Evolutionary conservation across 768 basidiomycete species (phyloP).

Genomic region (Mycena metata): DNA sequence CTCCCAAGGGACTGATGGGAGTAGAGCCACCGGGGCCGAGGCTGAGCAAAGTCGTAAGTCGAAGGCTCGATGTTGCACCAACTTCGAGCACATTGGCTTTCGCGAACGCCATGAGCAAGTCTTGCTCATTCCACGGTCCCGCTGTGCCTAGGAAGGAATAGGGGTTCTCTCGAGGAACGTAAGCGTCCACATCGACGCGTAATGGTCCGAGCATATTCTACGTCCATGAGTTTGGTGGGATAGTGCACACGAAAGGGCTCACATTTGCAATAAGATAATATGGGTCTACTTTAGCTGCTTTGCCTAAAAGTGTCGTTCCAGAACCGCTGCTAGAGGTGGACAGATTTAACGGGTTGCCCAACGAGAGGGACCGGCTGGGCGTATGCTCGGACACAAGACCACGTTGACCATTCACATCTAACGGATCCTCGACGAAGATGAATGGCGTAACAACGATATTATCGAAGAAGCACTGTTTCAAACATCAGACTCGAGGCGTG

Average conservation of each 20-base stretch:
- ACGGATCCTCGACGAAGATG: conserved; percentile 93
- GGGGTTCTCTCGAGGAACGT: conserved; percentile 73
- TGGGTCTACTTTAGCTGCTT: conserved; percentile 84
- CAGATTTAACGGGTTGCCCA: conserved; percentile 45
- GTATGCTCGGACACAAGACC: conserved; percentile 60
- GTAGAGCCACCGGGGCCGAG: conserved; percentile 52
- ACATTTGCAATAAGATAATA: conserved; percentile 92
- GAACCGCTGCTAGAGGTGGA: conserved; percentile 38
- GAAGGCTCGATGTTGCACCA: conserved; percentile 54
- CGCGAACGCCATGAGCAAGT: conserved; percentile 75
- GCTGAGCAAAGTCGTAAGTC: conserved; percentile 53
- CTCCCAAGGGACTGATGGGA: conserved; percentile 44
- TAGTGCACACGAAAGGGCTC: conserved; percentile 40
- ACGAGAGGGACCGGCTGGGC: conserved; percentile 54
- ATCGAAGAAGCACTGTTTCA: conserved; percentile 88
- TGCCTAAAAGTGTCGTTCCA: conserved; percentile 61
- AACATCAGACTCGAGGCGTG: conserved; percentile 16
- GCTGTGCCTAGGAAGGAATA: conserved; percentile 76
- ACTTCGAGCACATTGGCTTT: conserved; percentile 72
- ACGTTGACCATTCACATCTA: conserved; percentile 74
- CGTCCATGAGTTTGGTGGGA: conserved; percentile 14
- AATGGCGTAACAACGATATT: conserved; percentile 97
- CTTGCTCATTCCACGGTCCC: conserved; percentile 76
- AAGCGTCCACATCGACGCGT: conserved; percentile 72
- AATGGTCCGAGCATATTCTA: conserved; percentile 79